Evolutionary conservation across 2,329 filamentous ascomycete species (phyloP).

Genomic region (Neocatenulostroma microsporum): DNA sequence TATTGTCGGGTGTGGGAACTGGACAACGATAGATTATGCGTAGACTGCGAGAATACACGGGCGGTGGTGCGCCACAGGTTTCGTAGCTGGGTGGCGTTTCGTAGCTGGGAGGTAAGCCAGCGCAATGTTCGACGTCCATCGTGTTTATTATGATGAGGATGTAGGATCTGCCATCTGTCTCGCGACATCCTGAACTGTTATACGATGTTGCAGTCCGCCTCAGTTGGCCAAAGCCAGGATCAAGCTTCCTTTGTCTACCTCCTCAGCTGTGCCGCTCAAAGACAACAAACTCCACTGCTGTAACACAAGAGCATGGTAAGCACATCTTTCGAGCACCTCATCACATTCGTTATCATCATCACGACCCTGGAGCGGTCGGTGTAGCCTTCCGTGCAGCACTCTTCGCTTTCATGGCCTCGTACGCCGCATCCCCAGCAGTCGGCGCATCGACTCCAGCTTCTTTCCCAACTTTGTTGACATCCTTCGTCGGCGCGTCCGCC

Average conservation of each 20-base stretch:
- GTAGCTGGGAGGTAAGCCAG: too few relatives aligned
- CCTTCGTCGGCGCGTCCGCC: background rate
- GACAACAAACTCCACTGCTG: background rate
- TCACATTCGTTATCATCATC: background rate
- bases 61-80: background rate
- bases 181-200: background rate
- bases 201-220: background rate
- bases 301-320: background rate
- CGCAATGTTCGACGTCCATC: background rate
- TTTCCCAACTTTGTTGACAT: background rate
- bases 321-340: background rate
- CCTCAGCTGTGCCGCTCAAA: background rate
- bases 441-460: slow-evolving; percentile 2
- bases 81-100: background rate
- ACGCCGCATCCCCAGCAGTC: slow-evolving; percentile 3
- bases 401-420: slow-evolving; percentile 11
- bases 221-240: background rate
- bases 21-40: too few relatives aligned
- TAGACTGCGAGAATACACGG: background rate
- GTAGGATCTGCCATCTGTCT: background rate
- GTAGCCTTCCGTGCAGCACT: slow-evolving; percentile 10
- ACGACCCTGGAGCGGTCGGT: background rate
- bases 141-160: too few relatives aligned
- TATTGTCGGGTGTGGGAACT: background rate
- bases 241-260: slow-evolving; percentile 2